phyloP scores from a whole-genome alignment of 1,284 basidiomycete genomes.

The Moniliella sp. region DNA sequence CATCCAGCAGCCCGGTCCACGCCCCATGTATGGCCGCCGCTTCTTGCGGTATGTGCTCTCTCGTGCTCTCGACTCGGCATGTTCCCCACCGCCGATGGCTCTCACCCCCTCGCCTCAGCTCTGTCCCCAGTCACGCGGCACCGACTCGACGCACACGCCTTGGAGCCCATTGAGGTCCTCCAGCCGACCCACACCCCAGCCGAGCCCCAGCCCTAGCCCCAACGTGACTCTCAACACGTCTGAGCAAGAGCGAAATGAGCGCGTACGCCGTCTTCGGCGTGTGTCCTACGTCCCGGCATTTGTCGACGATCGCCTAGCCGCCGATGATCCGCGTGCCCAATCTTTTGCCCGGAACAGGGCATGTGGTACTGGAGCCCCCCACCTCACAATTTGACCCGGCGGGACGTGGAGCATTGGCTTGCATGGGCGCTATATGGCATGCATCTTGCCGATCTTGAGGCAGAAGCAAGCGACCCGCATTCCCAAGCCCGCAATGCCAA shows the following conservation, averaged over 20 bases:
- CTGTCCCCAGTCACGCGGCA: too few species aligned
- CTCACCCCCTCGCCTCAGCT: too few species aligned
- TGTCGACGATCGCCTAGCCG: conserved; percentile 7
- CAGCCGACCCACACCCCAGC: neutral
- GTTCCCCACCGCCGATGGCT: too few species aligned
- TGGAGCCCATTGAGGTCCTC: neutral
- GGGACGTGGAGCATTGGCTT: conserved; percentile 25
- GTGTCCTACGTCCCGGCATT: conserved; percentile 16
- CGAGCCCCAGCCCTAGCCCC: neutral
- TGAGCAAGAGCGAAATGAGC: conserved; percentile 1
- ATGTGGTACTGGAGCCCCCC: conserved; percentile 16
- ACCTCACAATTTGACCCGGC: conserved; percentile 10
- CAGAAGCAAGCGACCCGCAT: conserved; percentile 6
- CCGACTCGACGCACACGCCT: too few species aligned
- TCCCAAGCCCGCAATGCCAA: too few species aligned
- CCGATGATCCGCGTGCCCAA: conserved; percentile 17
- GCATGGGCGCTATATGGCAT: conserved; percentile 21
- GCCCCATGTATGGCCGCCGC: conserved; percentile 8
- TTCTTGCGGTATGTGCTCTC: conserved; percentile 11
- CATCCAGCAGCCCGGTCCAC: conserved; percentile 14
- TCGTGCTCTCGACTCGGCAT: conserved; percentile 14
- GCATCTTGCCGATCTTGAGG: conserved; percentile 12
- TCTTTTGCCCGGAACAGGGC: conserved; percentile 15
- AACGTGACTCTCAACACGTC: neutral
- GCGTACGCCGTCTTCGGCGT: conserved; percentile 7